phyloP scores from a whole-genome alignment of 164 flowering plant genomes.

The Sextonia rubra region DNA sequence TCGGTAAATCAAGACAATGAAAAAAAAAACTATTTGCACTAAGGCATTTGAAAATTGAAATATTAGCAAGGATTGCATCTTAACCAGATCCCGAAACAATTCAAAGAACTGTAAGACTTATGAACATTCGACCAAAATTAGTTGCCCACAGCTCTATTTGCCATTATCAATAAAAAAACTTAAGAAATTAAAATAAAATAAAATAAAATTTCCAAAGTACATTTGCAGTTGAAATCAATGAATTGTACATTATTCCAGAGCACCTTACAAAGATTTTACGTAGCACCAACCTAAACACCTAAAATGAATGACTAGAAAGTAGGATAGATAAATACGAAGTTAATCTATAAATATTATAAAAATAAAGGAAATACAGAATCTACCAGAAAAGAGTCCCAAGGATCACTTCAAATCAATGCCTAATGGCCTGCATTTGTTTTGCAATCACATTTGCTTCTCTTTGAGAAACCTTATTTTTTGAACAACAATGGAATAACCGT shows the following conservation, averaged over 20 bases:
- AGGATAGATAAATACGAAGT: neutral
- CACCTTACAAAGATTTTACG: neutral
- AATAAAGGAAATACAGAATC: neutral
- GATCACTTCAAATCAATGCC: constrained; percentile 1
- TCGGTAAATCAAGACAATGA: neutral
- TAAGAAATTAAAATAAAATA: neutral
- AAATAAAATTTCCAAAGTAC: neutral
- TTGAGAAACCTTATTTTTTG: neutral
- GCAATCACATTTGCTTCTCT: neutral
- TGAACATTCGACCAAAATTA: neutral
- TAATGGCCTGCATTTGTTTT: neutral
- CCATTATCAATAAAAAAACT: no score
- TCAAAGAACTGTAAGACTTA: neutral
- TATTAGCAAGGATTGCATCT: neutral
- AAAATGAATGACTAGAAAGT: constrained; percentile 1
- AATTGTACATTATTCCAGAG: constrained; percentile 3
- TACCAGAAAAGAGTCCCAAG: constrained; percentile 1
- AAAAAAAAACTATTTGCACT: neutral
- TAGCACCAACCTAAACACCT: neutral
- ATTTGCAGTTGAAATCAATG: neutral
- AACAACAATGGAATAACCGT: neutral
- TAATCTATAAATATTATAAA: neutral
- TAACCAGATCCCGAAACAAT: neutral
- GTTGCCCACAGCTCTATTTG: no score
- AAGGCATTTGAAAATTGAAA: neutral